Evolutionary conservation across 176 grass and related monocot genomes (phyloP), one percentile per base, ranked within the genome.

Genomic region (Triticum timopheevii): DNA sequence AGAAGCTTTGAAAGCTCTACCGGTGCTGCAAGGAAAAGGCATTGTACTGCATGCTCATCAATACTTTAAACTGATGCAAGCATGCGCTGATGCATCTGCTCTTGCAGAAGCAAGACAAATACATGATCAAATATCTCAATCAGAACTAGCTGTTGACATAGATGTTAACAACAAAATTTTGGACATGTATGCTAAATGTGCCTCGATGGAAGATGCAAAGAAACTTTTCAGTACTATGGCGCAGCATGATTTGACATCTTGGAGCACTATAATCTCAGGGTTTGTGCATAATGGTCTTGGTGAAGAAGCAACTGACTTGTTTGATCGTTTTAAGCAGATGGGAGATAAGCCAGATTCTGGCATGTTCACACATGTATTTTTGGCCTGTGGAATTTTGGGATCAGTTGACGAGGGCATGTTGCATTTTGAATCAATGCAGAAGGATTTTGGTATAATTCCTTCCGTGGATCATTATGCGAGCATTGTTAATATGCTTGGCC

Each of bases 391-490:
- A 84, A 86, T 88, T 84, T 52, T 96, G 52, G 97, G 92, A 15
- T 95, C 93, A 59, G 90, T 99, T 77, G 80, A 96, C 80, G 97
- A 99, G 80, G 97, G 97, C 10, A 91, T 99, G 89, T 81, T 96
- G 83, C 92, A 99, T 92, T 94, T 96, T 52, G 89, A 96, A 90
- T 94, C 97, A 65, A 96, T 99, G 92, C 87, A 99, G 72, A 92
- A 93, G 52, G 90, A 96, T 78, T 99, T 90, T 91, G 83, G 86
- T 69, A 93, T 99, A 73, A 64, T 69, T 88, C 92, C 97, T 88
- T 63, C 73, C 66, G 91, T 92, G 85, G 88, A 92, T 79, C 92
- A 95, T 88, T 96, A 94, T 90, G 85, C 80, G 35, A 84, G 88
- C 56, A 89, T 96, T 93, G 92, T 94, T 71, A 85, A 88, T 91